Percentiles rank a stretch among this genome's conserved stretches.
These are phyloP conservation scores for Cryptococcus sp. DNA, from an alignment of 1,284 basidiomycete species.

Conservation along the genomic window DNA sequence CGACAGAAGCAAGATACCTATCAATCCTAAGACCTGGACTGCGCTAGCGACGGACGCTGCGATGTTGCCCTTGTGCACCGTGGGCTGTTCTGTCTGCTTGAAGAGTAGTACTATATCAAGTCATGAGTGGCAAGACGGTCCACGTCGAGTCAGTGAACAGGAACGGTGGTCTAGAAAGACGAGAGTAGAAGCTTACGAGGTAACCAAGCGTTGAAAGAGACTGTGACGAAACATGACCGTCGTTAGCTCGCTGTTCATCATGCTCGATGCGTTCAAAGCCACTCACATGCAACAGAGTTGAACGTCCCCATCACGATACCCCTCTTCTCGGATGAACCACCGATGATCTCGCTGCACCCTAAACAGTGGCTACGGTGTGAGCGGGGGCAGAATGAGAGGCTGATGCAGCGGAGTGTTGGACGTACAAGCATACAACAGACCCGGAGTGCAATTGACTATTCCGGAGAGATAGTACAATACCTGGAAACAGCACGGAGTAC, in stretches of 20 bases:
- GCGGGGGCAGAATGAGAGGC: background rate
- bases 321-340: conserved; percentile 24
- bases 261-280: background rate
- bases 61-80: conserved; percentile 29
- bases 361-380: background rate
- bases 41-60: conserved; percentile 21
- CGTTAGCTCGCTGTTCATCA: too few relatives aligned
- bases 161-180: background rate
- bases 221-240: background rate
- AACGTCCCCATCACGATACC: conserved; percentile 30
- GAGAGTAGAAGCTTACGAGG: conserved; percentile 14
- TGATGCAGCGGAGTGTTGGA: background rate
- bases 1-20: conserved; percentile 17
- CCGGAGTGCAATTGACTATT: conserved; percentile 25
- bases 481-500: background rate
- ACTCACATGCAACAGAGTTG: conserved; percentile 27
- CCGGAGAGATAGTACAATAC: conserved; percentile 29
- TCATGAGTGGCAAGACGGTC: background rate
- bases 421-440: conserved; percentile 27
- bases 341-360: conserved; percentile 30
- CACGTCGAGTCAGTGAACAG: background rate
- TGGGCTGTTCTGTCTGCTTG: conserved; percentile 33
- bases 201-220: conserved; percentile 33
- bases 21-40: conserved; percentile 7
- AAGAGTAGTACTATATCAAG: conserved; percentile 22